These are phyloP conservation scores for Cyberlindnera mississippiensis DNA, from an alignment of 805 yeast species.

Conservation along the genomic window DNA sequence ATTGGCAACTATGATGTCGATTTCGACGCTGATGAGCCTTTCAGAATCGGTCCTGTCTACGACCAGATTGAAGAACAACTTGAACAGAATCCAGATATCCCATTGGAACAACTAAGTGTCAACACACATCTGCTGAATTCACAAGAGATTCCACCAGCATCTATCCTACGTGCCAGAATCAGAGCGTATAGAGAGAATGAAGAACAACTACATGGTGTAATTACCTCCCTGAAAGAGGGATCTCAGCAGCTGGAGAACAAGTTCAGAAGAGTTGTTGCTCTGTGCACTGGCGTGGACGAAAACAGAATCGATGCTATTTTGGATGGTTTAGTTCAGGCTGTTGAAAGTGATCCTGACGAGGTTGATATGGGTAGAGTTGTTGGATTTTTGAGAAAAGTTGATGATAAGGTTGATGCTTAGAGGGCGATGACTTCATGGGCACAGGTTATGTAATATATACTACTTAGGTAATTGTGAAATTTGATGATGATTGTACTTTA, in stretches of 20 bases:
- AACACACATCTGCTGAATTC: slow-evolving; percentile 23
- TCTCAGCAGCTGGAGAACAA: slow-evolving; percentile 62
- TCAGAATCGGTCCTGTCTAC: slow-evolving; percentile 59
- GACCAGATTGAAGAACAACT: slow-evolving; percentile 45
- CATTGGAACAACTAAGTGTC: slow-evolving; percentile 24
- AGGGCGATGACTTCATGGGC: background rate
- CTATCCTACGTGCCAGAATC: slow-evolving; percentile 68
- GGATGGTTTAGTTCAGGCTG: slow-evolving; percentile 84
- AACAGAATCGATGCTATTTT: slow-evolving; percentile 75
- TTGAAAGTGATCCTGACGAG: slow-evolving; percentile 77
- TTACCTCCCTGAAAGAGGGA: slow-evolving; percentile 48
- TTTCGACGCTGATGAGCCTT: slow-evolving; percentile 91
- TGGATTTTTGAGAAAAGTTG: slow-evolving; percentile 50
- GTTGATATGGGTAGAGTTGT: slow-evolving; percentile 54
- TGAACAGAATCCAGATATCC: slow-evolving; percentile 29
- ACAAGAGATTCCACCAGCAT: slow-evolving; percentile 32
- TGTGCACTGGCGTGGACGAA: slow-evolving; percentile 86
- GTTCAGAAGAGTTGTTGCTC: slow-evolving; percentile 81
- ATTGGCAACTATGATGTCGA: slow-evolving; percentile 46
- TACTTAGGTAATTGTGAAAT: background rate
- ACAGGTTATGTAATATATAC: background rate
- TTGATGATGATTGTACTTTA: background rate
- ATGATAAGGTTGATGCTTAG: slow-evolving; percentile 16
- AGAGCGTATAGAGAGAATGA: slow-evolving; percentile 77
- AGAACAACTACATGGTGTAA: slow-evolving; percentile 45